Percentiles rank a stretch among this genome's conserved stretches.
Evolutionary conservation across 2,329 filamentous ascomycete genomes (phyloP).

Genomic region (Botryotinia convoluta): DNA sequence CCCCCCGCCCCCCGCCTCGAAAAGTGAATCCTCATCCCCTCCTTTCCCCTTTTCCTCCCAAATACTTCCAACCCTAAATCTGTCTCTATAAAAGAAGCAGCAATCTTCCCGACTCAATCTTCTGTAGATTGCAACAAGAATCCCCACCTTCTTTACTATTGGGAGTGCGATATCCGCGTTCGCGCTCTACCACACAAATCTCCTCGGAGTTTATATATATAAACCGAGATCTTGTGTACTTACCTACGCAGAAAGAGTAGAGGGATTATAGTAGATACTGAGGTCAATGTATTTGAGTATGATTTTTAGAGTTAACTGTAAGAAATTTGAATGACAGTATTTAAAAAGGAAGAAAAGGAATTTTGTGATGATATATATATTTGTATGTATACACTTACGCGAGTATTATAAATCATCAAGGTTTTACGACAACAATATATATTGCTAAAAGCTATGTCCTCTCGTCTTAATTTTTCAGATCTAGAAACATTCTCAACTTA

Average conservation of each 20-base stretch:
- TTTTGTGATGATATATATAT: neutral
- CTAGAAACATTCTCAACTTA: neutral
- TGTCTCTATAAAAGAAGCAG: neutral
- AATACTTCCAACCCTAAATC: neutral
- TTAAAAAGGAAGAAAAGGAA: accelerated
- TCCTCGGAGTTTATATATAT: neutral
- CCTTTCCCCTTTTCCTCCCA: accelerated
- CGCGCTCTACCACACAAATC: neutral
- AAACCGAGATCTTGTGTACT: neutral
- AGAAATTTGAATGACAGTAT: neutral
- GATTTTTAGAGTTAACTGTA: accelerated
- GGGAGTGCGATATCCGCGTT: neutral
- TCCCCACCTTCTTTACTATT: too few relatives aligned
- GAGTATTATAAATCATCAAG: too few relatives aligned
- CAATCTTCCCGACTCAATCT: accelerated
- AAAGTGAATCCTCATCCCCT: neutral
- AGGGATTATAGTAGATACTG: neutral
- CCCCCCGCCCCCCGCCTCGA: too few relatives aligned
- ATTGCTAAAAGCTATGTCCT: neutral
- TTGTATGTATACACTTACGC: too few relatives aligned
- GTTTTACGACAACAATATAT: too few relatives aligned
- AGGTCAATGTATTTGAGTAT: neutral
- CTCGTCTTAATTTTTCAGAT: too few relatives aligned
- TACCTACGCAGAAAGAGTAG: too few relatives aligned
- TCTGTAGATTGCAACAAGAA: neutral